A percentile compares a stretch with the other conserved stretches of the same genome.
Conservation (phyloP, 2,329 filamentous ascomycete genomes). For the Calonectria multiphialidica region DNA sequence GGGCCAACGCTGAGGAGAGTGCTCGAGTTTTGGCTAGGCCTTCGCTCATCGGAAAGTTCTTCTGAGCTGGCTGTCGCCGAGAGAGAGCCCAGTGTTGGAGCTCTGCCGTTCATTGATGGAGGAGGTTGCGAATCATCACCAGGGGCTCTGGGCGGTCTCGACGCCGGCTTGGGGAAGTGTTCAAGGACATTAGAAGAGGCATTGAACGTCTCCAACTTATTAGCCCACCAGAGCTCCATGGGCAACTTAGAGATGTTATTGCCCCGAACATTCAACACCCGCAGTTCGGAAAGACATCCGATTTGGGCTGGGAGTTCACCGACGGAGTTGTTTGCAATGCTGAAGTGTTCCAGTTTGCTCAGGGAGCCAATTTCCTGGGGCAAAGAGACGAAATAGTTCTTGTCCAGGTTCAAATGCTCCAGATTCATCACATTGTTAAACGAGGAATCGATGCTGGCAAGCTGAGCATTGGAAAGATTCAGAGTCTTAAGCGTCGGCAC, state of each 20-base stretch:
- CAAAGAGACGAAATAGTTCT: slow-evolving; percentile 94
- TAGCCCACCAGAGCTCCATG: slow-evolving; percentile 95
- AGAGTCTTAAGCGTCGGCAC: slow-evolving; percentile 87
- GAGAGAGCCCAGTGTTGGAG: slow-evolving; percentile 55
- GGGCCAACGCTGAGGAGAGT: slow-evolving; percentile 81
- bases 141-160: slow-evolving; percentile 73
- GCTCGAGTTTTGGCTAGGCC: slow-evolving; percentile 87
- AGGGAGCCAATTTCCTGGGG: slow-evolving; percentile 88
- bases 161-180: slow-evolving; percentile 88
- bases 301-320: slow-evolving; percentile 88
- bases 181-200: slow-evolving; percentile 95
- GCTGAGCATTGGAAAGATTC: slow-evolving; percentile 91
- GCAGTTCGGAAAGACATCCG: slow-evolving; percentile 86
- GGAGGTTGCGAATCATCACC: slow-evolving; percentile 58
- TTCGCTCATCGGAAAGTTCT: slow-evolving; percentile 76
- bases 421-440: slow-evolving; percentile 90
- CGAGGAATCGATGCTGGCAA: slow-evolving; percentile 89
- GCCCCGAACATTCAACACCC: slow-evolving; percentile 87
- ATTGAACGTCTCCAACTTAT: slow-evolving; percentile 90
- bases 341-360: slow-evolving; percentile 88
- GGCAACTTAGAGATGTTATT: slow-evolving; percentile 94
- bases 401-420: slow-evolving; percentile 89
- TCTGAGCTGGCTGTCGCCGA: slow-evolving; percentile 80
- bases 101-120: slow-evolving; percentile 54
- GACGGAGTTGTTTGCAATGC: slow-evolving; percentile 91